Percentiles rank a stretch among this genome's conserved stretches.
Conservation (phyloP, 495 filamentous ascomycete species). For the Xylaria sp. region DNA sequence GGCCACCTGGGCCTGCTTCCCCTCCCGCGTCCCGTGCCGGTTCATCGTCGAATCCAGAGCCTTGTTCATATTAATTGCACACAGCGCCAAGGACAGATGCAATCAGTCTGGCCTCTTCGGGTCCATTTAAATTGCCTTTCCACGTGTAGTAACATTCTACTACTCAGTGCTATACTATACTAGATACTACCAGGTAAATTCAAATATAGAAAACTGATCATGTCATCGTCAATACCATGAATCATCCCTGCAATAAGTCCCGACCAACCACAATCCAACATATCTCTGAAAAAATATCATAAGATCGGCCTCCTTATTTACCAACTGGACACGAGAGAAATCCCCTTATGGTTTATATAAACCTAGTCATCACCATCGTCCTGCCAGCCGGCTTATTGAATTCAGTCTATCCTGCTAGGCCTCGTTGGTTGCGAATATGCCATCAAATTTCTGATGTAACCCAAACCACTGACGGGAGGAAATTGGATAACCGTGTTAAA, state of each 20-base stretch:
- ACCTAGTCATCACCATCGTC: neutral
- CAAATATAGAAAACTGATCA: slow-evolving; percentile 16
- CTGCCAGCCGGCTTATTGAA: neutral
- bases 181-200: neutral
- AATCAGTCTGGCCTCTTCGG: neutral
- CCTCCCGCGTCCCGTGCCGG: slow-evolving; percentile 14
- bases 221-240: slow-evolving; percentile 17
- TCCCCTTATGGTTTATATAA: neutral
- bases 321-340: neutral
- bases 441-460: neutral
- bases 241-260: neutral
- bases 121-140: slow-evolving; percentile 13
- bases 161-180: neutral
- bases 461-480: neutral
- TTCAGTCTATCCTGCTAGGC: neutral
- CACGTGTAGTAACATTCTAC: slow-evolving; percentile 13
- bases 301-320: neutral
- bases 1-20: neutral
- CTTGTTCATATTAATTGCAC: slow-evolving; percentile 15
- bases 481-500: neutral
- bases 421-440: neutral
- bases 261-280: neutral
- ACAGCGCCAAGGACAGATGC: neutral
- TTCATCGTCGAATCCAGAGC: slow-evolving; percentile 21
- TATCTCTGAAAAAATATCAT: neutral